Evolutionary conservation across 768 basidiomycete genomes (phyloP).

Genomic region (Suillus plorans): DNA sequence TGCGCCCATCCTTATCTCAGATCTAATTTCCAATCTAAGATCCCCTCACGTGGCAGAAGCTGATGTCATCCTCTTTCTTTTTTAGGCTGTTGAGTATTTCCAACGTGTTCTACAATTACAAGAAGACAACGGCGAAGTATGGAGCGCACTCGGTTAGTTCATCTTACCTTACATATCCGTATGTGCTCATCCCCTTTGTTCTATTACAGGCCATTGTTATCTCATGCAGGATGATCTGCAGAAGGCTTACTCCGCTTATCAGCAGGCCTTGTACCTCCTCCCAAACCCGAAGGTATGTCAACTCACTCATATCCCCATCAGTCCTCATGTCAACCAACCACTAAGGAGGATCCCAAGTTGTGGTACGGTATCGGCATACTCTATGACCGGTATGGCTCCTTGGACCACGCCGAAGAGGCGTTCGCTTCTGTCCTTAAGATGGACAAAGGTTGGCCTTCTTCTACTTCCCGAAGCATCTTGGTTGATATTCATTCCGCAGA

Average conservation of each 20-base stretch:
- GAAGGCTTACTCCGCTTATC: slow-evolving; percentile 97
- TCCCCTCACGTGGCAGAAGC: slow-evolving; percentile 27
- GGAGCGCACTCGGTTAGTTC: slow-evolving; percentile 86
- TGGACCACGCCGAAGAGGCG: slow-evolving; percentile 99
- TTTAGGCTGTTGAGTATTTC: slow-evolving; percentile 93
- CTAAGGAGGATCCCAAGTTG: slow-evolving; percentile 90
- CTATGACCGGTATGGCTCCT: slow-evolving; percentile 96
- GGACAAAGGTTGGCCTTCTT: slow-evolving; percentile 77
- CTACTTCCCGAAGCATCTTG: background rate
- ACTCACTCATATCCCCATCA: background rate
- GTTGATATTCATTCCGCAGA: slow-evolving; percentile 32
- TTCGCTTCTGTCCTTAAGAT: slow-evolving; percentile 94
- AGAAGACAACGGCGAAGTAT: slow-evolving; percentile 97
- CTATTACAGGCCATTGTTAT: slow-evolving; percentile 81
- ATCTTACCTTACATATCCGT: slow-evolving; percentile 18
- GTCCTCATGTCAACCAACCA: slow-evolving; percentile 6
- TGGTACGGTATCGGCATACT: slow-evolving; percentile 99
- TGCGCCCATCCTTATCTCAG: slow-evolving; percentile 14
- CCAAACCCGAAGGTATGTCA: slow-evolving; percentile 85
- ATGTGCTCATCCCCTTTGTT: slow-evolving; percentile 14
- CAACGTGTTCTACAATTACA: slow-evolving; percentile 87
- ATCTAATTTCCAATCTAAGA: slow-evolving; percentile 20
- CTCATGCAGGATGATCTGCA: slow-evolving; percentile 99
- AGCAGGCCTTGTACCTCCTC: slow-evolving; percentile 94
- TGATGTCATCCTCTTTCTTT: slow-evolving; percentile 30